These are phyloP conservation scores for Saraca asoca DNA, from an alignment of 331 rosid genomes.

Conservation along the genomic window DNA sequence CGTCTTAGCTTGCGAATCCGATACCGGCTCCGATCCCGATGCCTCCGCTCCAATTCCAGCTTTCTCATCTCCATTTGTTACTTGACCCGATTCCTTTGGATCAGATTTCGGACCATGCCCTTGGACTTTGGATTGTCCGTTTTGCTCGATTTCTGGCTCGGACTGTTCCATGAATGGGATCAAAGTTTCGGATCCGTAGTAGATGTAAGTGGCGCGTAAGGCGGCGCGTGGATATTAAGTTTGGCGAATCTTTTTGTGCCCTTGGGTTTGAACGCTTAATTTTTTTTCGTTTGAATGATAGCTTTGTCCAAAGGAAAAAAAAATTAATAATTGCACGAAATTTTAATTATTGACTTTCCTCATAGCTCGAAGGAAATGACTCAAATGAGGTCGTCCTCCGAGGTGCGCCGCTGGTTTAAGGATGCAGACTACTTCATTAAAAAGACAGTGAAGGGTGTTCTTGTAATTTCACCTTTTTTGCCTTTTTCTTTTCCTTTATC, in stretches of 20 bases:
- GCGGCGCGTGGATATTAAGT: slow-evolving; percentile 25
- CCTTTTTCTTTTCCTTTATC: too few species aligned
- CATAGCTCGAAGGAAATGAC: too few species aligned
- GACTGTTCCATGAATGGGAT: slow-evolving; percentile 50
- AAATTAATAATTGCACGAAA: too few species aligned
- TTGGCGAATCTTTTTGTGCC: neutral
- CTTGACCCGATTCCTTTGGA: slow-evolving; percentile 22
- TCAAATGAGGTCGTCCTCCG: too few species aligned
- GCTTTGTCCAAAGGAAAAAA: too few species aligned
- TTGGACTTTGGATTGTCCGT: neutral
- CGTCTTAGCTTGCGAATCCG: slow-evolving; percentile 15
- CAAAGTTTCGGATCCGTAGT: slow-evolving; percentile 5
- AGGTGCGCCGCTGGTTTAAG: too few species aligned
- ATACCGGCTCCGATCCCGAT: slow-evolving; percentile 33
- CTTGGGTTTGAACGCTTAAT: neutral
- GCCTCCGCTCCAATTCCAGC: slow-evolving; percentile 44
- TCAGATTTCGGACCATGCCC: slow-evolving; percentile 30
- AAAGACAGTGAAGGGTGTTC: too few species aligned
- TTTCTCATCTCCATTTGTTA: slow-evolving; percentile 39
- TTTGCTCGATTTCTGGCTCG: slow-evolving; percentile 38
- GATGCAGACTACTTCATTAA: too few species aligned
- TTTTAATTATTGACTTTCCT: too few species aligned
- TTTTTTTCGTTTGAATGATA: too few species aligned
- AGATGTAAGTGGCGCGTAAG: slow-evolving; percentile 18
- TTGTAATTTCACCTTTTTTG: too few species aligned